Base-by-base conservation (phyloP, 1,284 basidiomycete species). In the Amylostereum chailletii region DNA sequence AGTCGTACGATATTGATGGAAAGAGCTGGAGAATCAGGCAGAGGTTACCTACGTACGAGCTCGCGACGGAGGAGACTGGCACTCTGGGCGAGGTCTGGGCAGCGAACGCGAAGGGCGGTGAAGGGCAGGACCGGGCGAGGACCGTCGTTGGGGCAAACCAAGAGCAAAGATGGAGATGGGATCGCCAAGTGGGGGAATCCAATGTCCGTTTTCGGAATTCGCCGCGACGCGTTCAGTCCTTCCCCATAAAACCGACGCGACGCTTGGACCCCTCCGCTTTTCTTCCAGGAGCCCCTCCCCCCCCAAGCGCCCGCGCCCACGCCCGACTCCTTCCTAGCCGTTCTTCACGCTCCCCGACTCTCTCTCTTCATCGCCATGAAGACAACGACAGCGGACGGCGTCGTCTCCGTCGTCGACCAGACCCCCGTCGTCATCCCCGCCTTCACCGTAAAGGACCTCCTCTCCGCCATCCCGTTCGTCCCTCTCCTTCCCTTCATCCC, bases 401-500 rank as follows among this genome's bases (percentile, higher is more conserved):
- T 59, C 53, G 60, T 56, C 43, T 58, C 57, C 53, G 60, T 66
- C 58, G 70, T 83, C 51, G 71, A 82, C 57, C 85, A 87, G 67
- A 72, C 69, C 43, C 70, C 75, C 51, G 81, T 83, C 59, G 65
- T 79, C 44, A 87, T 93, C 53, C 91, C 91, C 36, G 83, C 90
- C 68, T 72, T 93, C 53, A 77, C 86, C 26, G 76, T 94, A 64
- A 94, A 93, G 70, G 88, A 94, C 62, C 69, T 97, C 52, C 77
- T 97, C 48, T 82, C 81, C 49, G 81, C 80, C 31, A 96, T 98
- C 64, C 94, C 93, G 90, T 93, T 63, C 57, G 81, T 77, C 43
- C 42, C 38, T 33, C 37, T 38, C 45, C 53, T 44, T 43, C 49
- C 42, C 34, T 2, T 32, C 36, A 38, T 34, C 27, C 48, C 19